Evolutionary conservation across 2,329 filamentous ascomycete genomes (phyloP).

Genomic region (Ceratocystis ficicola): DNA sequence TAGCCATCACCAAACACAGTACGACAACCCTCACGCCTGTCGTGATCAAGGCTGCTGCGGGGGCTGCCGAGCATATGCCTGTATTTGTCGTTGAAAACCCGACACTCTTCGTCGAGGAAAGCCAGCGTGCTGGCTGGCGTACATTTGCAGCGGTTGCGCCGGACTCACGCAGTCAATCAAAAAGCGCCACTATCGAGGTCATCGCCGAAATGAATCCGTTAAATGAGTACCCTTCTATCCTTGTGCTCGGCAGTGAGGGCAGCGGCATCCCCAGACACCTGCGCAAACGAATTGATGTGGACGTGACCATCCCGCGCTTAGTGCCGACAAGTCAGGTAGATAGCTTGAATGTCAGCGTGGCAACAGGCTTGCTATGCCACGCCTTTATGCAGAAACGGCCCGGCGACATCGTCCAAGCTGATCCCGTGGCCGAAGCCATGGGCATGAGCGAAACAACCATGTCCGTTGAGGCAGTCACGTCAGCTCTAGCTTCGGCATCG

Average conservation of each 20-base stretch:
- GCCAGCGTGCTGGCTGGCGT: slow-evolving; percentile 62
- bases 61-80: slow-evolving; percentile 69
- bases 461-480: slow-evolving; percentile 7
- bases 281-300: slow-evolving; percentile 52
- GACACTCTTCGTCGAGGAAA: slow-evolving; percentile 55
- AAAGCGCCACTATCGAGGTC: slow-evolving; percentile 27
- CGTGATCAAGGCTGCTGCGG: slow-evolving; percentile 75
- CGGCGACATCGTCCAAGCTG: background rate
- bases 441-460: background rate
- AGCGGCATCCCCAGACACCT: slow-evolving; percentile 56
- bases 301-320: slow-evolving; percentile 52
- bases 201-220: slow-evolving; percentile 39
- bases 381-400: slow-evolving; percentile 37
- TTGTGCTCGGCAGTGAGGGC: slow-evolving; percentile 76
- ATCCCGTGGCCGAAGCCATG: slow-evolving; percentile 4
- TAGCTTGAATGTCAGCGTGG: slow-evolving; percentile 88
- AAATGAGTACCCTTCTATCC: slow-evolving; percentile 51
- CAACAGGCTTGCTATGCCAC: slow-evolving; percentile 62
- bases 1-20: slow-evolving; percentile 61
- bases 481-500: background rate
- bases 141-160: slow-evolving; percentile 63
- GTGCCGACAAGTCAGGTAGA: slow-evolving; percentile 52
- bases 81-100: slow-evolving; percentile 60
- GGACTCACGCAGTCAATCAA: slow-evolving; percentile 23
- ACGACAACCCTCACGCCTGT: slow-evolving; percentile 65